Evolutionary conservation across 2,329 filamentous ascomycete species (phyloP).

Genomic region (Fusarium euwallaceae): DNA sequence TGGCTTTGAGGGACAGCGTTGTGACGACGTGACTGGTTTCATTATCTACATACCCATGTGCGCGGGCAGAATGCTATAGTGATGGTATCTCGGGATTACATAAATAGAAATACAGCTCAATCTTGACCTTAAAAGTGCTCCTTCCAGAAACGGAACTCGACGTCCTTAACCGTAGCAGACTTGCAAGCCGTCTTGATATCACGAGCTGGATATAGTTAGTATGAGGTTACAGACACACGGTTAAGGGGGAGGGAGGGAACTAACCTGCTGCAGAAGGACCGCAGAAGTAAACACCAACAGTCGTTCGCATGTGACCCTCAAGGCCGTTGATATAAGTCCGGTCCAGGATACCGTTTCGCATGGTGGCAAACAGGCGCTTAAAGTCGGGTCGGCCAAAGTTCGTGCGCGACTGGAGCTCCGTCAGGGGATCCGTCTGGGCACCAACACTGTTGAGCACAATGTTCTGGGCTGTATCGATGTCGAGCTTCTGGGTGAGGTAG

Average conservation of each 20-base stretch:
- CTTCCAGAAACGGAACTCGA: slow-evolving; percentile 99
- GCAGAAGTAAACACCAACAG: slow-evolving; percentile 98
- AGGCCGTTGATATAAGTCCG: slow-evolving; percentile 87
- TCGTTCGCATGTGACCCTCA: slow-evolving; percentile 81
- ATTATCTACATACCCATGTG: slow-evolving; percentile 16
- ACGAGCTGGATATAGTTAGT: slow-evolving; percentile 71
- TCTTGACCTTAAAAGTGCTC: slow-evolving; percentile 77
- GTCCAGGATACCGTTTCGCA: slow-evolving; percentile 90
- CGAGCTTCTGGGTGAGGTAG: slow-evolving; percentile 93
- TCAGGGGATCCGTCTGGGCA: slow-evolving; percentile 87
- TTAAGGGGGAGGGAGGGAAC: slow-evolving; percentile 40
- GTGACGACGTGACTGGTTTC: slow-evolving; percentile 6
- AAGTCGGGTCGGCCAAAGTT: slow-evolving; percentile 98
- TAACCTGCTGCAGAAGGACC: slow-evolving; percentile 80
- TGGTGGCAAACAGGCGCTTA: slow-evolving; percentile 79
- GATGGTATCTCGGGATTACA: slow-evolving; percentile 42
- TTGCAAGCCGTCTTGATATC: slow-evolving; percentile 88
- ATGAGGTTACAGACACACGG: not conserved
- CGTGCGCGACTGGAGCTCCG: slow-evolving; percentile 88
- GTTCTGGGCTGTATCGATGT: slow-evolving; percentile 93
- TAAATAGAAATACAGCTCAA: slow-evolving; percentile 29
- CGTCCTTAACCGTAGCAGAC: slow-evolving; percentile 78
- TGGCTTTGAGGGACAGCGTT: not conserved
- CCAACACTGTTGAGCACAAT: slow-evolving; percentile 97
- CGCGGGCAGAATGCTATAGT: slow-evolving; percentile 21